Evolutionary conservation across 164 flowering plant species (phyloP).

Genomic region (Nymphaea colorata): DNA sequence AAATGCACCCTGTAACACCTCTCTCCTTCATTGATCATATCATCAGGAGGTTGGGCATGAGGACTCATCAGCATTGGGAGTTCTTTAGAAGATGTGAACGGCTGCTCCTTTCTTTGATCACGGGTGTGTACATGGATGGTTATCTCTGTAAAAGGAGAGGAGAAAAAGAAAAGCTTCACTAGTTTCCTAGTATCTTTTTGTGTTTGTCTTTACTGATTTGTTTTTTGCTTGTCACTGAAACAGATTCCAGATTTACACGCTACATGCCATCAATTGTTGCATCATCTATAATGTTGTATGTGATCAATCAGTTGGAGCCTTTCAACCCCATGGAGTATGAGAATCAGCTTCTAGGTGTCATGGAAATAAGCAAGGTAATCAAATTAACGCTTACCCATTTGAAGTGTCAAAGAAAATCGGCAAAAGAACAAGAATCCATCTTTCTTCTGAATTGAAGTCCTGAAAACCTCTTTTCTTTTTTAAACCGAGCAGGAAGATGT

Average conservation of each 20-base stretch:
- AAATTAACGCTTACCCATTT: not conserved
- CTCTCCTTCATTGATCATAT: slow-evolving; percentile 65
- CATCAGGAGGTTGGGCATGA: slow-evolving; percentile 45
- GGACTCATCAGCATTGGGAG: slow-evolving; percentile 35
- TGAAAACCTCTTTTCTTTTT: not conserved
- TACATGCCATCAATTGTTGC: slow-evolving; percentile 55
- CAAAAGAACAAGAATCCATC: not conserved
- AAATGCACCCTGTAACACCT: slow-evolving; percentile 79
- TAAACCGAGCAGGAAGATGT: slow-evolving; percentile 37
- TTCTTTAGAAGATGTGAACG: slow-evolving; percentile 44
- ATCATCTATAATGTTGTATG: slow-evolving; percentile 61
- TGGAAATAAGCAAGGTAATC: slow-evolving; percentile 49
- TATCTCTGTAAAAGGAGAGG: not conserved
- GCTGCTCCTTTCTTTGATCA: slow-evolving; percentile 33
- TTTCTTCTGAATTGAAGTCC: not conserved
- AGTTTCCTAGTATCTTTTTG: too few species aligned
- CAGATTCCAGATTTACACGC: slow-evolving; percentile 30
- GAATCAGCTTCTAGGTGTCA: slow-evolving; percentile 47
- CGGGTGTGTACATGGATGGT: slow-evolving; percentile 28
- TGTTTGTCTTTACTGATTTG: not conserved
- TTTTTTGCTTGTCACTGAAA: not conserved
- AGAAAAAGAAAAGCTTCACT: too few species aligned
- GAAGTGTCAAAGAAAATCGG: not conserved
- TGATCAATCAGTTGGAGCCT: slow-evolving; percentile 48
- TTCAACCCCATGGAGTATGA: slow-evolving; percentile 34